phyloP scores from a whole-genome alignment of 352 stramenopile species.

The Globisporangium viniferum region DNA sequence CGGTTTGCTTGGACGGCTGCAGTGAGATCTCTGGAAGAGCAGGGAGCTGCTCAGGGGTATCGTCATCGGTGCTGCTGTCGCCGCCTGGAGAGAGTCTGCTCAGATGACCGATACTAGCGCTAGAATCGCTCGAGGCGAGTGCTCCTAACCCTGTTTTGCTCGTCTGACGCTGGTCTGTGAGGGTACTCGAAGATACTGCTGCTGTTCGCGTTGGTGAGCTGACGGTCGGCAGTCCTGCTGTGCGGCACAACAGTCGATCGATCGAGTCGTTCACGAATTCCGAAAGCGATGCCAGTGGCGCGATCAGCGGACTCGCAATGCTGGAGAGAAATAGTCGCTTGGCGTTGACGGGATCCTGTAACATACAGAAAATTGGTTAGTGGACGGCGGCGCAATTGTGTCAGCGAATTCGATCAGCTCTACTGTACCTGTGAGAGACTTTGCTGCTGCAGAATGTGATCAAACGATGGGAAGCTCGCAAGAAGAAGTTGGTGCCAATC shows the following conservation, averaged over 20 bases:
- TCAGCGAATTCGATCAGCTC: background rate
- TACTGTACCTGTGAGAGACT: slow-evolving; percentile 20
- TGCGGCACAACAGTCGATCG: slow-evolving; percentile 12
- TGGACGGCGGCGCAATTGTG: background rate
- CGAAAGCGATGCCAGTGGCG: slow-evolving; percentile 2
- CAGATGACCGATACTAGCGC: background rate
- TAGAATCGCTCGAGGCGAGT: slow-evolving; percentile 7
- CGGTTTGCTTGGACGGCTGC: slow-evolving; percentile 16
- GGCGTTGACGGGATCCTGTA: slow-evolving; percentile 11
- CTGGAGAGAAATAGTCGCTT: slow-evolving; percentile 31
- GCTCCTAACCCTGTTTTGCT: background rate
- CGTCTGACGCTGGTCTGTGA: slow-evolving; percentile 1
- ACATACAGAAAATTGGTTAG: background rate
- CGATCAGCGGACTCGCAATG: slow-evolving; percentile 1
- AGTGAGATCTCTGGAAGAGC: slow-evolving; percentile 14
- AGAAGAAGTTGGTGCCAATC: slow-evolving; percentile 47
- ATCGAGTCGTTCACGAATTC: background rate
- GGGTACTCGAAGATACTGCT: background rate
- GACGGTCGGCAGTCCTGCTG: background rate
- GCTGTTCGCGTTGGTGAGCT: background rate
- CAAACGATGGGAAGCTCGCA: slow-evolving; percentile 27
- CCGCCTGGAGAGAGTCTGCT: background rate
- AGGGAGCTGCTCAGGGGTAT: background rate
- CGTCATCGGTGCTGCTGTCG: background rate
- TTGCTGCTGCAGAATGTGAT: slow-evolving; percentile 18